Base-by-base conservation (phyloP, 257 asterid genomes). In the Solanum etuberosum region DNA sequence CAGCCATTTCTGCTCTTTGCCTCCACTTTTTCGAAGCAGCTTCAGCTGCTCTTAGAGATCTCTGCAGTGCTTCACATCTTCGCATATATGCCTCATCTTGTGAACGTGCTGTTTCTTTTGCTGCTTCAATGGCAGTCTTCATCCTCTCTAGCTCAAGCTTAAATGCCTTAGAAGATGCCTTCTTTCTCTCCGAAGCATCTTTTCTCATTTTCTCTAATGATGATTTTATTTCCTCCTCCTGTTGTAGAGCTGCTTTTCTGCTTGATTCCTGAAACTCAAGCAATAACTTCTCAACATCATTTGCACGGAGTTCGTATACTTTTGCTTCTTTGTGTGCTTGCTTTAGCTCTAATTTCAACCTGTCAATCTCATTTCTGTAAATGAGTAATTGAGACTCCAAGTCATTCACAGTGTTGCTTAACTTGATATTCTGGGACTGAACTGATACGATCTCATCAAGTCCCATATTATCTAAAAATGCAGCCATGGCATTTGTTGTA, bases 41-140 rank as follows among this genome's bases (percentile, higher is more conserved):
- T 87, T 90, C 92, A 89, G 89, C 87, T 87, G 92, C 90, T 89
- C 84, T 83, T 40, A 90, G 40, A 83, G 92, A 89, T 89, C 92
- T 87, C 88, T 89, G 89, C 43, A 90, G 85, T 46, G 91, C 92
- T 71, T 90, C 91, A 86, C 91, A 89, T 88, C 91, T 86, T 87
- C 90, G 88, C 83, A 68, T 25, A 81, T 90, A 89, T 43, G 90
- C 91, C 80, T 87, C 91, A 82, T 87, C 90, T 86, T 77, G 87
- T 20, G 88, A 87, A 37, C 81, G 86, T 29, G 92, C 88, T 82
- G 88, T 88, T 77, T 81, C 90, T 87, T 86, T 90, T 46, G 92
- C 92, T 40, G 92, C 92, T 89, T 86, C 90, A 83, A 88, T 86
- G 23, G 90, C 90, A 57, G 87, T 90, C 88, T 88, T 90, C 48